Percentiles rank a stretch among this genome's conserved stretches.
These are phyloP conservation scores for Cyclotella sp. DNA, from an alignment of 108 stramenopile species.

Conservation along the genomic window DNA sequence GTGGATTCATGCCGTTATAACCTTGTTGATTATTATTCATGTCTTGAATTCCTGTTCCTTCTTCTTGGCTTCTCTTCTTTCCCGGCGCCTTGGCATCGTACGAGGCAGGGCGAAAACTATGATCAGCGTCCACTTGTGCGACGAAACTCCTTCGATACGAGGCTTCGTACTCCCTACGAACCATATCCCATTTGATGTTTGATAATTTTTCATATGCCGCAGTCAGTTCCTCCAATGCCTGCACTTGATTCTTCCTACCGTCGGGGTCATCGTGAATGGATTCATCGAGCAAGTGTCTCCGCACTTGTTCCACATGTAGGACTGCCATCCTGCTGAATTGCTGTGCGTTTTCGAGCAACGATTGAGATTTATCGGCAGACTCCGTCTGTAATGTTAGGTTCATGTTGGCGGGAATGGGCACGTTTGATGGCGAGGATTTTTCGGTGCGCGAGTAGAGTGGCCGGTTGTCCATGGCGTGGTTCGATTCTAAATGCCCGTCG, in stretches of 20 bases:
- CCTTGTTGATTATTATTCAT: slow-evolving; percentile 1
- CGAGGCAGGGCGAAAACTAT: not conserved
- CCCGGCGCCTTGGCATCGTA: not conserved
- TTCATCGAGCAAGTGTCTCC: slow-evolving; percentile 9
- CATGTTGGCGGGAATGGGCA: not conserved
- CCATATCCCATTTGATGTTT: slow-evolving; percentile 37
- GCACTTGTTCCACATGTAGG: slow-evolving; percentile 33
- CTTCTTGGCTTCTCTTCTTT: not conserved
- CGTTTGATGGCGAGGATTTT: not conserved
- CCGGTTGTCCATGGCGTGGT: not conserved
- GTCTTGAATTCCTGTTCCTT: not conserved
- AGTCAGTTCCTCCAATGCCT: slow-evolving; percentile 32
- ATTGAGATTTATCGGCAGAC: not conserved
- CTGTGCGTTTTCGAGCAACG: slow-evolving; percentile 28
- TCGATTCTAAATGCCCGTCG: too few relatives aligned
- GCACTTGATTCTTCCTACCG: not conserved
- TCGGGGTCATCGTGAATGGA: not conserved
- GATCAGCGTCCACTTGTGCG: not conserved
- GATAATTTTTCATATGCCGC: slow-evolving; percentile 36
- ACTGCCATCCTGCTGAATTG: slow-evolving; percentile 32
- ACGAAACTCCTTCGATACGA: not conserved
- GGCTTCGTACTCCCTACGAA: slow-evolving; percentile 29
- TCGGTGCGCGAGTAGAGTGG: not conserved
- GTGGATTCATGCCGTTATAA: slow-evolving; percentile 8
- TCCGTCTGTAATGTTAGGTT: not conserved